Evolutionary conservation across 2,329 filamentous ascomycete species (phyloP).

Genomic region (Epichloe uncinata): DNA sequence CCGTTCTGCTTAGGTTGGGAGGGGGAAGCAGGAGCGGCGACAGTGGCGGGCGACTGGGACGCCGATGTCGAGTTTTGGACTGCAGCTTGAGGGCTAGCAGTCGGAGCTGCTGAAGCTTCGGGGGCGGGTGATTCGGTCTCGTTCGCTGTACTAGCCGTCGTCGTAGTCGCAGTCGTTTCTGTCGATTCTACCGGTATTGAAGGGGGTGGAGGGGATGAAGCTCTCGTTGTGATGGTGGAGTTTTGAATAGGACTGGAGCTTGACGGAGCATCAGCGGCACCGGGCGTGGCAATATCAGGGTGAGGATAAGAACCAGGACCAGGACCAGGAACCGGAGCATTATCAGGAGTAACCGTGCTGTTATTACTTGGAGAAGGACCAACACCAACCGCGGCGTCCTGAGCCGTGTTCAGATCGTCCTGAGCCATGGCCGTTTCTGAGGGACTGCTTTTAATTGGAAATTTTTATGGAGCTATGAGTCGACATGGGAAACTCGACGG

Average conservation of each 20-base stretch:
- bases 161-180: not conserved
- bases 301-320: conserved; percentile 1
- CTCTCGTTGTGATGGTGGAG: not conserved
- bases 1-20: conserved; percentile 18
- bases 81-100: conserved; percentile 3
- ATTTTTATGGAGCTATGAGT: conserved; percentile 24
- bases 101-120: not conserved
- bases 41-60: conserved; percentile 6
- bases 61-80: conserved; percentile 4
- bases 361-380: conserved; percentile 11
- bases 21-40: conserved; percentile 6
- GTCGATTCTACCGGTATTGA: not conserved
- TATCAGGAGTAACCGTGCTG: conserved; percentile 9
- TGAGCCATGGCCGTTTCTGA: conserved; percentile 9
- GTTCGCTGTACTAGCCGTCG: not conserved
- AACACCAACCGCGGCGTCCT: conserved; percentile 17
- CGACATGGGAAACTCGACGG: conserved; percentile 16
- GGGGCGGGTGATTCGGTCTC: not conserved
- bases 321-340: conserved; percentile 9
- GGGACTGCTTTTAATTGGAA: conserved; percentile 19
- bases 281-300: conserved; percentile 3
- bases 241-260: conserved; percentile 2
- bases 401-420: conserved; percentile 18
- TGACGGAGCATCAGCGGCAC: conserved; percentile 7
- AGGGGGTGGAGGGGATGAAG: conserved; percentile 4